Base-by-base conservation (phyloP, 352 stramenopile genomes). In the Blastocystis sp. region DNA sequence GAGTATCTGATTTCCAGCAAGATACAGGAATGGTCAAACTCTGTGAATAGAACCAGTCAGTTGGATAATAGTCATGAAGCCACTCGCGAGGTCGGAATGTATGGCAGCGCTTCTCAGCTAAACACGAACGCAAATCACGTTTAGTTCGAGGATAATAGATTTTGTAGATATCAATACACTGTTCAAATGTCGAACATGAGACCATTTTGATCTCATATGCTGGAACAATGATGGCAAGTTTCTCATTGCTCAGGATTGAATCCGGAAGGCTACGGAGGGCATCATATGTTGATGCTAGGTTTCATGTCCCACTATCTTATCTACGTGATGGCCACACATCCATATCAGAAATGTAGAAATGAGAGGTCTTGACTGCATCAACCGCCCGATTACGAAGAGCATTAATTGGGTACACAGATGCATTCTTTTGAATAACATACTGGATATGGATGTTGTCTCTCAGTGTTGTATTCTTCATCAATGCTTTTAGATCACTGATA, bases 271-370 rank as follows among this genome's bases (percentile, higher is more conserved):
- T 42, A 17, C 64, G 27, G n/a, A 84, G n/a, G 4, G 44, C 73
- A 44, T 64, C 22, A 40, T 84, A 84, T 2, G 53, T 66, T 1
- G 30, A 53, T 17, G 73, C 73, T 84, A 84, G 2, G 9, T 66
- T 24, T 27, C 3, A 69, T 0, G 30, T 53, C 42, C 27, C 6
- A 5, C 2, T 22, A 51, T 19, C 33, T 11, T 35, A 30, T 33
- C 19, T 44, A 84, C 73, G 53, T 2, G 73, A 84, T 17, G 73
- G 73, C 73, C 73, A 84, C 33, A 68, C 44, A 44, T 84, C 73
- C 73, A 84, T 84, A 22, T 84, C 73, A 5, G 73, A 84, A 22
- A 84, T n/a, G 53, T 84, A 84, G 73, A 66, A 84, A 68, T 84
- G 73, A 11, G 53, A 54, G 5, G 73, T 84, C 4, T 58, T 42